These are phyloP conservation scores for Pyrenophora tritici-repentis DNA, from an alignment of 2,329 filamentous ascomycete genomes.

Conservation along the genomic window DNA sequence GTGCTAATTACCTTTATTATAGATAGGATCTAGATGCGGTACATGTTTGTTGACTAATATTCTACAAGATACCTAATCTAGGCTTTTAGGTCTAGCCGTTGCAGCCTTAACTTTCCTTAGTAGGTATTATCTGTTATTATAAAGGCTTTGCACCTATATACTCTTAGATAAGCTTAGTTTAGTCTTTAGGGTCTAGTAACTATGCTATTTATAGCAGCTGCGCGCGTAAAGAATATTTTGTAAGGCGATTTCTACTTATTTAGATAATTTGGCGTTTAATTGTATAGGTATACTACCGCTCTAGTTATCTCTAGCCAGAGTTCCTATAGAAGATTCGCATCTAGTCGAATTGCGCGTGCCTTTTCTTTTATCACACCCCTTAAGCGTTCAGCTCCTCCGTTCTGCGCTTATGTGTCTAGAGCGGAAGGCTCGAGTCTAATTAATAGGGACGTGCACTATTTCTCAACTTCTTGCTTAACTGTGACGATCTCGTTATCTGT, in stretches of 20 bases:
- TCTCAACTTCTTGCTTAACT: no score
- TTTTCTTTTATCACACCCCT: no score
- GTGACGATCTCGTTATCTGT: no score
- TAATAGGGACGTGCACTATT: no score
- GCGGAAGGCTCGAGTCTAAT: no score
- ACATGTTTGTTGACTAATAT: constrained; percentile 12
- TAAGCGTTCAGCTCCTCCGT: no score
- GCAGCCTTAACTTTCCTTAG: no score
- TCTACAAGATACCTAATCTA: no score
- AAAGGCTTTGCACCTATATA: constrained; percentile 13
- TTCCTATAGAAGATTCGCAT: constrained; percentile 6
- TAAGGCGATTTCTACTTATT: constrained; percentile 13
- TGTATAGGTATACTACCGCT: constrained; percentile 14
- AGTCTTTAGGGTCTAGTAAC: neutral
- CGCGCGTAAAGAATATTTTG: constrained; percentile 8
- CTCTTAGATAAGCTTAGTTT: constrained; percentile 7
- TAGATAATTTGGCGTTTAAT: constrained; percentile 7
- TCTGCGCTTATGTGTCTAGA: no score
- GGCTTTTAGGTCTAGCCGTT: no score
- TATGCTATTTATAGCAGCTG: neutral
- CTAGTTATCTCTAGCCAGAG: constrained; percentile 6
- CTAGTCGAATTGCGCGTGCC: no score
- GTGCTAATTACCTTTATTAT: constrained; percentile 9
- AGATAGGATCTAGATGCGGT: constrained; percentile 5
- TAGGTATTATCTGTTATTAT: constrained; percentile 1